Evolutionary conservation across 2,329 filamentous ascomycete species (phyloP).

Genomic region (Hymenoscyphus albidus): DNA sequence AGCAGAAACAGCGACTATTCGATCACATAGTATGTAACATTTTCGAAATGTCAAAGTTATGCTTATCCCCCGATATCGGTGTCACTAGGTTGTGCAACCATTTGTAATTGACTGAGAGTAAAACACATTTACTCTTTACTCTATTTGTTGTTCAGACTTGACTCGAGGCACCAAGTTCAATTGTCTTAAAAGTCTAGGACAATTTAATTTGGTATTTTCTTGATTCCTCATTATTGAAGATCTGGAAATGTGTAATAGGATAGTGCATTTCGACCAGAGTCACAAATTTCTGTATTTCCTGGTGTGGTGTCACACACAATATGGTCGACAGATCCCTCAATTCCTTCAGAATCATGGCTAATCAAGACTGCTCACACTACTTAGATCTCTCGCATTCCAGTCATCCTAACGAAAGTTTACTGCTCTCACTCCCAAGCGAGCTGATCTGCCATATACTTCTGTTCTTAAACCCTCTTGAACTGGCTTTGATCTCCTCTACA

Average conservation of each 20-base stretch:
- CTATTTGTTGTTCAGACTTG: no score
- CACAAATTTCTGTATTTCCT: background rate
- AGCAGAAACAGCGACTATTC: background rate
- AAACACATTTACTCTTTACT: no score
- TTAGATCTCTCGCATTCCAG: constrained; percentile 3
- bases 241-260: background rate
- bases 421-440: constrained; percentile 67
- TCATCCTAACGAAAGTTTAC: constrained; percentile 1
- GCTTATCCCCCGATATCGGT: constrained; percentile 4
- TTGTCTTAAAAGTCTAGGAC: no score
- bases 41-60: background rate
- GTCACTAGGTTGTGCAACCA: background rate
- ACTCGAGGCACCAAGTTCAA: no score
- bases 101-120: background rate
- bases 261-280: background rate
- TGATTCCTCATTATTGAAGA: no score
- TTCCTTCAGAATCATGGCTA: constrained; percentile 6
- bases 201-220: no score
- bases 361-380: constrained; percentile 1
- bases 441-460: constrained; percentile 68
- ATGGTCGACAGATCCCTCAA: constrained; percentile 15
- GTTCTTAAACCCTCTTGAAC: constrained; percentile 60
- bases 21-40: constrained; percentile 4
- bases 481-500: constrained; percentile 56
- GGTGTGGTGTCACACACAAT: background rate